These are phyloP conservation scores for Diospyros lotus DNA, from an alignment of 148 eudicot species.

Conservation along the genomic window DNA sequence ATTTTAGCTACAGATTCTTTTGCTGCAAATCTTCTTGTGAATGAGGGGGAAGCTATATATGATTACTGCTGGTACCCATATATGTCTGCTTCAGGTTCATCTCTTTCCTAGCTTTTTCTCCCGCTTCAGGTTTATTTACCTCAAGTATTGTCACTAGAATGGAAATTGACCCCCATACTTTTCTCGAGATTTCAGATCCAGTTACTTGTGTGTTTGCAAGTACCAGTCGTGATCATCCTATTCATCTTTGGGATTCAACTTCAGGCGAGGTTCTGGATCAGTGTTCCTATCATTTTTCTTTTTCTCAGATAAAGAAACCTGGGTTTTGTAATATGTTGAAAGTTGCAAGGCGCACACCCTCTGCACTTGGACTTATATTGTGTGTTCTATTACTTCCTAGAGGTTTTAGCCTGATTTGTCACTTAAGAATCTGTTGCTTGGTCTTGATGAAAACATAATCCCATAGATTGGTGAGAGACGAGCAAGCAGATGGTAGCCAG, in stretches of 20 bases:
- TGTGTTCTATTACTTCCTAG: too few relatives aligned
- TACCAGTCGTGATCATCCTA: constrained; percentile 93
- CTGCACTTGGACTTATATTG: too few relatives aligned
- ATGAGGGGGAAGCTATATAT: constrained; percentile 91
- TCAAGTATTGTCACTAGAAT: not conserved
- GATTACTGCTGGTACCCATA: constrained; percentile 95
- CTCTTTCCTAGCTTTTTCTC: constrained; percentile 4
- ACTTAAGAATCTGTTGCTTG: too few relatives aligned
- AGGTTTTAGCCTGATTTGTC: too few relatives aligned
- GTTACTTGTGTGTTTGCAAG: constrained; percentile 89
- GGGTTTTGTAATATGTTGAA: not conserved
- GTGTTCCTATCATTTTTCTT: not conserved
- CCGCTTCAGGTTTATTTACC: not conserved
- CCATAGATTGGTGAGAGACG: too few relatives aligned
- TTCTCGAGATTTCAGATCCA: constrained; percentile 49
- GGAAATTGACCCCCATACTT: constrained; percentile 1
- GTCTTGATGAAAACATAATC: too few relatives aligned
- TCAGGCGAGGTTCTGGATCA: constrained; percentile 83
- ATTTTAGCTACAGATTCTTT: constrained; percentile 64
- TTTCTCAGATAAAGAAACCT: not conserved
- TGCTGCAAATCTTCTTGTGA: constrained; percentile 52
- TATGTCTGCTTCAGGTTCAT: constrained; percentile 90
- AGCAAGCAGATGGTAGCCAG: too few relatives aligned
- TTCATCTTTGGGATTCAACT: constrained; percentile 96
- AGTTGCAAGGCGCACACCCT: not conserved